Base-by-base conservation (phyloP, 2,329 filamentous ascomycete species). In the Trichoderma koningiopsis region DNA sequence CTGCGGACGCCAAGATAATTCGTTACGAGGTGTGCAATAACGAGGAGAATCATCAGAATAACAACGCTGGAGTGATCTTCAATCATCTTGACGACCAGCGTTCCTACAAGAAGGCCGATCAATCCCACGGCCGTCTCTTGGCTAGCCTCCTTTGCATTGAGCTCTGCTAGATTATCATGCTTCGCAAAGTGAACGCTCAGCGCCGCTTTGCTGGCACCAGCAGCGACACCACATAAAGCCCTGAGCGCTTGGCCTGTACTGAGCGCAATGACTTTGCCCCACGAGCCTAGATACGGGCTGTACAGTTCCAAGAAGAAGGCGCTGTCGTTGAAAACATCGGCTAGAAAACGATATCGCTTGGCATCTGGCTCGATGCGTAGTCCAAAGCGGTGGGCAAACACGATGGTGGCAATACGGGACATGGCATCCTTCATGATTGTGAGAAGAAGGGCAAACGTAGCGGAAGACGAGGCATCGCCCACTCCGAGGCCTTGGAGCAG, bases 121-220 rank as follows among this genome's bases (percentile, higher is more conserved):
- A 98, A 84, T 2, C 93, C 95, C 68, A 99, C 92, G 24, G 97
- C 89, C 0, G 95, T 98, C 81, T 98, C 96, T 81, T 98, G 96
- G 73, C 92, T 96, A 14, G 94, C 94, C 78, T 98, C 95, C 86
- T 97, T 90, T 68, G 95, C 94, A 81, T 97, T 98, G 68, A 99
- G 85, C 79, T 98, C 95, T 1, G 93, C 95, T 56, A 98, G 81
- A 78, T 97, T 98, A 47, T 93, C 92, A 77, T 89, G 89, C 73
- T 85, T 88, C 10, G 95, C 94, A 83, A 99, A 98, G 80, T 99
- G 96, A 13, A 93, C 92, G 77, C 92, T 96, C 73, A 99, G 81
- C 71, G 92, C 94, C 2, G 95, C 95, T 80, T 98, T 98, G 72
- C 92, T 92, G 67, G 93, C 94, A 14, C 92, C 93, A 0, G 93